Percentiles rank a stretch among this genome's conserved stretches.
These are phyloP conservation scores for Solanum hybrid DNA, from an alignment of 305 asterid species.

Conservation along the genomic window DNA sequence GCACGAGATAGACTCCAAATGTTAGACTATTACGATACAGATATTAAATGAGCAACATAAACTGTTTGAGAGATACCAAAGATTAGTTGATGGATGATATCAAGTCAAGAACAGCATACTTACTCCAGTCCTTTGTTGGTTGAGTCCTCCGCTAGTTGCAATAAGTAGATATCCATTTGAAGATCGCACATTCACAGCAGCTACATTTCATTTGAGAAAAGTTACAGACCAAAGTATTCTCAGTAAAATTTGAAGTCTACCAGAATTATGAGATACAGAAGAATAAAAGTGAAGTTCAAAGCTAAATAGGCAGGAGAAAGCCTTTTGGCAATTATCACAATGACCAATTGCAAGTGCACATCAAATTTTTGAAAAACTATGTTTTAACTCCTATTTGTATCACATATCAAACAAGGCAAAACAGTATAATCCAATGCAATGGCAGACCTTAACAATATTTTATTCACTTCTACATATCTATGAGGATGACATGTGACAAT, in stretches of 20 bases:
- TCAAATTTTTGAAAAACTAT: neutral
- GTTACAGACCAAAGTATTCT: neutral
- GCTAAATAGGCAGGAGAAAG: neutral
- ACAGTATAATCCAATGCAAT: neutral
- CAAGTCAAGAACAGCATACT: constrained; percentile 23
- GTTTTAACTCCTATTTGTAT: neutral
- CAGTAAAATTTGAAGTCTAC: neutral
- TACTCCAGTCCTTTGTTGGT: constrained; percentile 98
- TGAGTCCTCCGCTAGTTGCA: constrained; percentile 97
- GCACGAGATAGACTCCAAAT: constrained; percentile 14
- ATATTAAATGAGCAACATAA: neutral
- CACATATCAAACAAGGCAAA: neutral
- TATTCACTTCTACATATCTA: neutral
- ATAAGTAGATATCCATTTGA: constrained; percentile 97
- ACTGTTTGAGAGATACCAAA: neutral
- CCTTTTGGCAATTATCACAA: neutral
- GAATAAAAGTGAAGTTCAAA: neutral
- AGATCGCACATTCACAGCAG: constrained; percentile 59
- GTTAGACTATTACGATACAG: neutral
- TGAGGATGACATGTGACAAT: neutral
- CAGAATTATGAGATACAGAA: neutral
- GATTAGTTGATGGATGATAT: constrained; percentile 7
- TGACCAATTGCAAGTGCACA: neutral
- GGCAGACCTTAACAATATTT: neutral
- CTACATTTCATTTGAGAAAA: constrained; percentile 32